Conservation (phyloP, 2,329 filamentous ascomycete species). For the Harringtonia lauricola region DNA sequence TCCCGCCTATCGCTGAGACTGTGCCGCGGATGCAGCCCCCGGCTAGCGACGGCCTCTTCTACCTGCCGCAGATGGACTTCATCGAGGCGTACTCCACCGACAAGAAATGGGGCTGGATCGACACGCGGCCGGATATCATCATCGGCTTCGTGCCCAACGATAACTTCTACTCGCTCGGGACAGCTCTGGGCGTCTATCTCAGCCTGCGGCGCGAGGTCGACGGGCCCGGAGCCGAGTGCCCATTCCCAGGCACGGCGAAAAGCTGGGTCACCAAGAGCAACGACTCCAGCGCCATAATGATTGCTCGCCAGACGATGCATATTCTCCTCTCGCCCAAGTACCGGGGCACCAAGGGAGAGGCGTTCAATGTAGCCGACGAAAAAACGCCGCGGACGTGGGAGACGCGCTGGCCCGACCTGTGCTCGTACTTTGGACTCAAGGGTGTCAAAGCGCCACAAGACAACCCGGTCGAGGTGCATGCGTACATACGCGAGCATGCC, state of each 20-base stretch:
- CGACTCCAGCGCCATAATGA: conserved; percentile 28
- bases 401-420: conserved; percentile 16
- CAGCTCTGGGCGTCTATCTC: conserved; percentile 25
- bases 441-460: conserved; percentile 15
- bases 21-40: conserved; percentile 22
- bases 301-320: conserved; percentile 16
- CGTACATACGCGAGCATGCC: conserved; percentile 21
- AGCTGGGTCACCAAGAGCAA: conserved; percentile 26
- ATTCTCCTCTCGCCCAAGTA: conserved; percentile 7
- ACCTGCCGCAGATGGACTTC: conserved; percentile 28
- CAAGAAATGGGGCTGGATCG: conserved; percentile 27
- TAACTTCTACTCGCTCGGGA: conserved; percentile 26
- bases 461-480: conserved; percentile 19
- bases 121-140: conserved; percentile 28
- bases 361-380: conserved; percentile 16
- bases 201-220: conserved; percentile 23
- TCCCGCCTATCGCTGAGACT: conserved; percentile 21
- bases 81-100: conserved; percentile 22
- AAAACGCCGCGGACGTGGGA: conserved; percentile 11
- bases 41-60: conserved; percentile 24
- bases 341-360: conserved; percentile 11
- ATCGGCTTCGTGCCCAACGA: conserved; percentile 28
- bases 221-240: conserved; percentile 24
- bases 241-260: conserved; percentile 25
- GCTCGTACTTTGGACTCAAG: conserved; percentile 14